These are phyloP conservation scores for Yamadazyma spencermartinsiae DNA, from an alignment of 1,139 yeast species.

Conservation along the genomic window DNA sequence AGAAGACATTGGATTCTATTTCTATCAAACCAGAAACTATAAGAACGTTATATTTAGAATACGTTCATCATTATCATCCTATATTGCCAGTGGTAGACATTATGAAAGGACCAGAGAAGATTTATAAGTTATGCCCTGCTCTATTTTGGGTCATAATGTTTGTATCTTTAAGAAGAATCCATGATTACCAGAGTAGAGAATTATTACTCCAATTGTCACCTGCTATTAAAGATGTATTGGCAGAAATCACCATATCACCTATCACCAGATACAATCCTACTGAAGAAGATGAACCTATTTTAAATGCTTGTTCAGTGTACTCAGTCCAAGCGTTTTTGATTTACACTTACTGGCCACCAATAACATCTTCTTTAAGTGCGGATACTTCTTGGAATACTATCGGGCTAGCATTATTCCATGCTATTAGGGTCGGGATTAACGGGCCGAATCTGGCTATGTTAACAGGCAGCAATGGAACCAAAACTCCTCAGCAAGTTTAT, in stretches of 20 bases:
- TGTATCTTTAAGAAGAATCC: slow-evolving; percentile 67
- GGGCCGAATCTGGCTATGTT: slow-evolving; percentile 34
- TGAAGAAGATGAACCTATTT: slow-evolving; percentile 72
- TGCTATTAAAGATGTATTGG: slow-evolving; percentile 69
- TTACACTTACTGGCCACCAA: slow-evolving; percentile 93
- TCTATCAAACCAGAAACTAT: slow-evolving; percentile 63
- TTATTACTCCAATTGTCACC: slow-evolving; percentile 61
- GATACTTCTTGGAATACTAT: slow-evolving; percentile 95
- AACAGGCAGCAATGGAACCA: slow-evolving; percentile 8
- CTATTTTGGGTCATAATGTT: slow-evolving; percentile 93
- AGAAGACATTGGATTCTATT: slow-evolving; percentile 69
- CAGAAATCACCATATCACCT: slow-evolving; percentile 88
- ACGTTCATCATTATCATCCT: slow-evolving; percentile 73
- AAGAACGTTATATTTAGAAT: slow-evolving; percentile 65
- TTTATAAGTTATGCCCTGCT: slow-evolving; percentile 79
- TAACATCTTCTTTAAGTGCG: slow-evolving; percentile 89
- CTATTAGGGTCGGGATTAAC: slow-evolving; percentile 87
- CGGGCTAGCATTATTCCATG: slow-evolving; percentile 89
- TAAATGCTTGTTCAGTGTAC: slow-evolving; percentile 89
- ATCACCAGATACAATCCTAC: slow-evolving; percentile 79
- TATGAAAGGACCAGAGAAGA: slow-evolving; percentile 73
- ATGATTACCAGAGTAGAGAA: slow-evolving; percentile 36
- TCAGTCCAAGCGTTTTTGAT: slow-evolving; percentile 90
- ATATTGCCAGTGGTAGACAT: slow-evolving; percentile 87
- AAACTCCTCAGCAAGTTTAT: slow-evolving; percentile 29